A percentile compares a stretch with the other conserved stretches of the same genome.
Evolutionary conservation across 2,329 filamentous ascomycete genomes (phyloP).

Genomic region (Penicillium psychrosexuale): DNA sequence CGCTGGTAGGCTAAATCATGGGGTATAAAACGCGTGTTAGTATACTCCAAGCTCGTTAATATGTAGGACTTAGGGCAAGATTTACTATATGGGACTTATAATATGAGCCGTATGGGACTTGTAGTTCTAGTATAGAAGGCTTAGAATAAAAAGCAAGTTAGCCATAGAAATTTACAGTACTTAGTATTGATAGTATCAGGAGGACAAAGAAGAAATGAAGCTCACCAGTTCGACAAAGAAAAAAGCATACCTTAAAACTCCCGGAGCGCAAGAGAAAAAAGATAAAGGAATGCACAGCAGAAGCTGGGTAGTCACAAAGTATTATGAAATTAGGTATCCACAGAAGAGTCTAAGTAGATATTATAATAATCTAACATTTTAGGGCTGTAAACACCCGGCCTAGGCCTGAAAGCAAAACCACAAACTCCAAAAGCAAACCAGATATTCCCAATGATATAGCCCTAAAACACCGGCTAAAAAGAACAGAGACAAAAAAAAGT

Average conservation of each 20-base stretch:
- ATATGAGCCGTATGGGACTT: background rate
- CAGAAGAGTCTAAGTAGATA: slow-evolving; percentile 21
- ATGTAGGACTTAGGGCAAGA: background rate
- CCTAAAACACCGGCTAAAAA: slow-evolving; percentile 22
- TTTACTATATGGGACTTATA: background rate
- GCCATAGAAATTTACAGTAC: background rate
- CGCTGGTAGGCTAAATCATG: background rate
- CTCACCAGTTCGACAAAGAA: background rate
- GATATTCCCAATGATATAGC: slow-evolving; percentile 26
- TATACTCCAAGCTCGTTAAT: too few species aligned
- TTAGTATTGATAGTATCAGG: background rate
- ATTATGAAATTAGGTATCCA: slow-evolving; percentile 16
- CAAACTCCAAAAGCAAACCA: slow-evolving; percentile 25
- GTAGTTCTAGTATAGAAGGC: background rate
- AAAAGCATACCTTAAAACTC: background rate
- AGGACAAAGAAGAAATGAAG: background rate
- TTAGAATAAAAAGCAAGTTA: background rate
- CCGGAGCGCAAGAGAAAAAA: background rate
- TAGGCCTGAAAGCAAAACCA: slow-evolving; percentile 10
- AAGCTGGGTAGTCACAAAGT: slow-evolving; percentile 9
- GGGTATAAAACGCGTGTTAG: background rate
- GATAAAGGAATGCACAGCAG: background rate
- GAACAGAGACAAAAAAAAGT: slow-evolving; percentile 13
- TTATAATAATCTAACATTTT: slow-evolving; percentile 25
- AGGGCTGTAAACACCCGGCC: slow-evolving; percentile 11